phyloP scores from a whole-genome alignment of 331 rosid genomes.

The Acacia concinna region DNA sequence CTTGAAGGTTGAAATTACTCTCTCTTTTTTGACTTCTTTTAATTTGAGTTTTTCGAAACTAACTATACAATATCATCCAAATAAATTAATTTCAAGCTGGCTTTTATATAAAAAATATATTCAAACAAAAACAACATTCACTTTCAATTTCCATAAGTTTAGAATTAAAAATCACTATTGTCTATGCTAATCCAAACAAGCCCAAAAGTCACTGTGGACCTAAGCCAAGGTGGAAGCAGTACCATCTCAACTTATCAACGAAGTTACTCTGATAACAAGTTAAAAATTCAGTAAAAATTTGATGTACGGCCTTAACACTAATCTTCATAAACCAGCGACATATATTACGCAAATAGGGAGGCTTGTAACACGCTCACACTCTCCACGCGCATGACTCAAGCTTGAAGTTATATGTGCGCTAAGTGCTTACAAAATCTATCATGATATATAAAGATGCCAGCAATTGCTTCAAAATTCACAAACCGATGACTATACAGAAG shows the following conservation, averaged over 20 bases:
- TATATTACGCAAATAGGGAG: neutral
- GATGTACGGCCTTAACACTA: neutral
- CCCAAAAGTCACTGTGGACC: too few species aligned
- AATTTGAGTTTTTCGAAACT: too few species aligned
- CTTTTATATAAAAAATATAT: too few species aligned
- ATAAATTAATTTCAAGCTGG: too few species aligned
- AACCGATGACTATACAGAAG: neutral
- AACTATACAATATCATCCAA: too few species aligned
- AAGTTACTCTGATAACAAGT: neutral
- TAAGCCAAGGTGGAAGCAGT: neutral
- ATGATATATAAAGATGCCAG: neutral
- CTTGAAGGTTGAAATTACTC: too few species aligned
- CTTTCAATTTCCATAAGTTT: too few species aligned
- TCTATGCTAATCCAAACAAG: too few species aligned
- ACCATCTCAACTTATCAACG: neutral
- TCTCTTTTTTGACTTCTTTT: too few species aligned
- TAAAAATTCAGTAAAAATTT: neutral
- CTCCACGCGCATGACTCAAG: neutral
- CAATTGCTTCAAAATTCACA: neutral
- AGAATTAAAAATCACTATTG: too few species aligned
- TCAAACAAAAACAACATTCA: too few species aligned
- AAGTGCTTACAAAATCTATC: neutral
- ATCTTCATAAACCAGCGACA: neutral
- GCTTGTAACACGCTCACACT: neutral
- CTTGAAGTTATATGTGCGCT: neutral